Evolutionary conservation across 768 basidiomycete genomes (phyloP), one percentile per base, ranked within the genome.

Genomic region (Leucosporidium yakuticum): DNA sequence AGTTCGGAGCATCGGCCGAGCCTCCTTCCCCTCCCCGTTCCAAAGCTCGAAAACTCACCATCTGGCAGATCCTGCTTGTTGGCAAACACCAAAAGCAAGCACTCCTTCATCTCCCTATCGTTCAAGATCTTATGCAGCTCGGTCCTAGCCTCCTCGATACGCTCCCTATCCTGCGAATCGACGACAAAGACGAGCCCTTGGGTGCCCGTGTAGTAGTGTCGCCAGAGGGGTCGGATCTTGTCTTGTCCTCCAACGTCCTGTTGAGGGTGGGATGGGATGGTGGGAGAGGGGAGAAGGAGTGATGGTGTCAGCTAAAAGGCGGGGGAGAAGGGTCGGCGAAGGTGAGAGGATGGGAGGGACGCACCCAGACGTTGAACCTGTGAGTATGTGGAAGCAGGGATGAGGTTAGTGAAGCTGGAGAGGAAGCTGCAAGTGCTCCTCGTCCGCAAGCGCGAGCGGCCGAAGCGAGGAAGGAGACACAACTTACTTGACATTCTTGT

Each of bases 21-120:
- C 17, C 51, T 23, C 54, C 21, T 31, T 29, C 27, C n/a, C 23
- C 9, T 25, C 47, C 6, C 14, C 2, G 31, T 54, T 17, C 21
- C 20, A 36, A 4, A 2, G 23, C 4, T 14, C 39, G 21, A 48
- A 34, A 8, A 82, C 87, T 74, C 75, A 95, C 94, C 94, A 79
- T 91, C 92, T 12, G 92, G 92, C 74, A 98, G 81, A 84, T 98
- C 95, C 81, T 98, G 95, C 82, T 98, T 98, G 82, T 98, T 98
- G 44, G 95, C 94, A 80, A 98, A 98, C n/a, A 98, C 94, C 68
- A 98, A 87, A 77, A 98, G 78, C 64, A 98, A 79, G 78, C 94
- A 97, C 73, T 97, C 94, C 80, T 90, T 92, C 95, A 98, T 97
- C 80, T 98, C 95, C 70, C 95, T 83, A 79, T 98, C 95, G 73